Evolutionary conservation across 441 rosid species (phyloP).

Genomic region (Bruguiera hainesii): DNA sequence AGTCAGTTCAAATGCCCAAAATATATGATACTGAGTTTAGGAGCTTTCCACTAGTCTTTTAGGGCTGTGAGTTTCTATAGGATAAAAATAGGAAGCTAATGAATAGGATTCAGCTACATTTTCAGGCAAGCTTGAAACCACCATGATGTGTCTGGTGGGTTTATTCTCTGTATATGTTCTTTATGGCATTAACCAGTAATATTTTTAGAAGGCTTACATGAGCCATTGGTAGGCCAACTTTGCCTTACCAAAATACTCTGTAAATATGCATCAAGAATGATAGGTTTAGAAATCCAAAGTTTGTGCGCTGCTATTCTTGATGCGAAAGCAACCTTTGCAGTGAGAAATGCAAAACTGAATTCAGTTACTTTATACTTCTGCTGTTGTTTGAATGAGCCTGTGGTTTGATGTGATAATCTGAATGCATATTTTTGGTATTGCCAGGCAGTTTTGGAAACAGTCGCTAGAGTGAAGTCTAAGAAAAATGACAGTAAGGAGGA

Average conservation of each 20-base stretch:
- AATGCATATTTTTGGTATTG: slow-evolving; percentile 28
- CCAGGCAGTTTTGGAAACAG: slow-evolving; percentile 95
- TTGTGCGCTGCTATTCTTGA: too few species aligned
- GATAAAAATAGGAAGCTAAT: background rate
- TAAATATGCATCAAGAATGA: too few species aligned
- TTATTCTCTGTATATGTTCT: background rate
- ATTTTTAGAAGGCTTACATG: background rate
- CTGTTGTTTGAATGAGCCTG: background rate
- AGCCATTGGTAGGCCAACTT: background rate
- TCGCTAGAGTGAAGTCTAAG: slow-evolving; percentile 83
- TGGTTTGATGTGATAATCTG: slow-evolving; percentile 9
- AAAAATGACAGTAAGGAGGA: slow-evolving; percentile 95
- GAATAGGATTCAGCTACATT: background rate
- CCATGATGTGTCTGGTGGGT: background rate
- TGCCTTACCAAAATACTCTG: too few species aligned
- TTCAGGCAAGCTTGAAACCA: background rate
- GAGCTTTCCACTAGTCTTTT: too few species aligned
- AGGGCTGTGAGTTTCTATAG: too few species aligned
- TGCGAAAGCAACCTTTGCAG: too few species aligned
- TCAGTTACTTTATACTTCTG: too few species aligned
- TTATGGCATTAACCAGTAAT: background rate
- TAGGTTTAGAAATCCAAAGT: too few species aligned
- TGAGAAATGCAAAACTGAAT: too few species aligned
- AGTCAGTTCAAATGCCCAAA: background rate
- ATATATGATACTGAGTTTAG: too few species aligned